phyloP scores from a whole-genome alignment of 2,329 filamentous ascomycete genomes.

The Exophiala viscosa region DNA sequence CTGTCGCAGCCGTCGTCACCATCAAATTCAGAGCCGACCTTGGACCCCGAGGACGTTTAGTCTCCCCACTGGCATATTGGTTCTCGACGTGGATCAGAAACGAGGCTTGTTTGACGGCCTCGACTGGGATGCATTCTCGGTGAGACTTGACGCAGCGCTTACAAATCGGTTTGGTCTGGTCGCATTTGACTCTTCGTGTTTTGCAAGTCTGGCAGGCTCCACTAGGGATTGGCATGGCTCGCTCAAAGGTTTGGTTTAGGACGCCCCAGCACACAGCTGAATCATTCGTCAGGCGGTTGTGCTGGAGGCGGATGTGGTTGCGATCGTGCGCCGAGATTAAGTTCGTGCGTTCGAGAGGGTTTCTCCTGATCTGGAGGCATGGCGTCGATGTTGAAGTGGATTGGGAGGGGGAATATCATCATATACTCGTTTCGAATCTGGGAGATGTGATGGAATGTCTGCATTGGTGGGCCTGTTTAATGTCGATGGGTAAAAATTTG shows the following conservation, averaged over 20 bases:
- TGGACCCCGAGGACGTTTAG: slow-evolving; percentile 33
- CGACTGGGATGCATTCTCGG: slow-evolving; percentile 22
- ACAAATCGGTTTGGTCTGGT: slow-evolving; percentile 27
- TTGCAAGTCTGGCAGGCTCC: slow-evolving; percentile 30
- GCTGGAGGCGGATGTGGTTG: background rate
- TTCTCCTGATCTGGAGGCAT: background rate
- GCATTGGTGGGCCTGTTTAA: no score
- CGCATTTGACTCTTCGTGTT: slow-evolving; percentile 30
- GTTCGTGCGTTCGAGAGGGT: background rate
- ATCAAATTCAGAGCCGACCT: slow-evolving; percentile 23
- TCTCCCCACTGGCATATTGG: slow-evolving; percentile 29
- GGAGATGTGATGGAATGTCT: no score
- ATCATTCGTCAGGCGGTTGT: background rate
- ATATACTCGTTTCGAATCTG: no score
- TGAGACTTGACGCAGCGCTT: slow-evolving; percentile 25
- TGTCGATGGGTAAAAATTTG: no score
- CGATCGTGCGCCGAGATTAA: background rate
- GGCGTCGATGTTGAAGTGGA: no score
- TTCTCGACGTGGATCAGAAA: slow-evolving; percentile 30
- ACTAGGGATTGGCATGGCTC: slow-evolving; percentile 15
- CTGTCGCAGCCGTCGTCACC: no score
- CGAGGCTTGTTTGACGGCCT: slow-evolving; percentile 9
- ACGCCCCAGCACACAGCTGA: no score
- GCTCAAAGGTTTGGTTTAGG: no score
- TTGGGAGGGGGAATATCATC: no score